Evolutionary conservation across 2,329 filamentous ascomycete species (phyloP).

Genomic region (Pezicula radicicola): DNA sequence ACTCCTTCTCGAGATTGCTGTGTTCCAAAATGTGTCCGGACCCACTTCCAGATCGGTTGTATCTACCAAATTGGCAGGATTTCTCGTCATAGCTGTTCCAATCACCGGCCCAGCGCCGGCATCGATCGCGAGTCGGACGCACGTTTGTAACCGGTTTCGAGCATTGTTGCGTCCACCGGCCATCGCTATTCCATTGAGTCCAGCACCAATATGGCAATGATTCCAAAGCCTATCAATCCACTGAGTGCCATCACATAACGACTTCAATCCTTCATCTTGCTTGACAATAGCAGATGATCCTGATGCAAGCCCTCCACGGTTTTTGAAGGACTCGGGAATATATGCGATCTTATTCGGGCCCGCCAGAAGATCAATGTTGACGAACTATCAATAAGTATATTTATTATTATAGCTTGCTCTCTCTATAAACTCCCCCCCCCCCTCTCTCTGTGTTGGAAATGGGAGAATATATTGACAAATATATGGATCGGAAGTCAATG

Average conservation of each 20-base stretch:
- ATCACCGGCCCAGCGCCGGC: conserved; percentile 17
- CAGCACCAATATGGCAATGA: conserved; percentile 17
- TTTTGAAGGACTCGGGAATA: not conserved
- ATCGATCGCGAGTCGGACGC: conserved; percentile 19
- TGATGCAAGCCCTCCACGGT: not conserved
- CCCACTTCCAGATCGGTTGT: conserved; percentile 4
- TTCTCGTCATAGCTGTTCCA: conserved; percentile 10
- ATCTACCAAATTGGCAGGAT: conserved; percentile 5
- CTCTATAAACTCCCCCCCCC: no score
- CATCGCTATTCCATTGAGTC: conserved; percentile 9
- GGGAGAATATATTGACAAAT: no score
- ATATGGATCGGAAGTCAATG: no score
- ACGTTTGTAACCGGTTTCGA: conserved; percentile 19
- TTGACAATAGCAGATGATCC: not conserved
- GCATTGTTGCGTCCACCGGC: conserved; percentile 20
- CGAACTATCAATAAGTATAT: no score
- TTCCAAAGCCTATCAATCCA: conserved; percentile 20
- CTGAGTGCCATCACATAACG: conserved; percentile 10
- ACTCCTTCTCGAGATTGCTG: conserved; percentile 2
- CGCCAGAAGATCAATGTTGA: no score
- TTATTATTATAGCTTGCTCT: no score
- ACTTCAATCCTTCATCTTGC: not conserved
- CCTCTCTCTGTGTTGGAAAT: no score
- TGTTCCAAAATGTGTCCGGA: conserved; percentile 14
- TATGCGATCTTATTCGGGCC: not conserved